phyloP scores from a whole-genome alignment of 2,329 filamentous ascomycete genomes.

The Talaromyces albobiverticillius region DNA sequence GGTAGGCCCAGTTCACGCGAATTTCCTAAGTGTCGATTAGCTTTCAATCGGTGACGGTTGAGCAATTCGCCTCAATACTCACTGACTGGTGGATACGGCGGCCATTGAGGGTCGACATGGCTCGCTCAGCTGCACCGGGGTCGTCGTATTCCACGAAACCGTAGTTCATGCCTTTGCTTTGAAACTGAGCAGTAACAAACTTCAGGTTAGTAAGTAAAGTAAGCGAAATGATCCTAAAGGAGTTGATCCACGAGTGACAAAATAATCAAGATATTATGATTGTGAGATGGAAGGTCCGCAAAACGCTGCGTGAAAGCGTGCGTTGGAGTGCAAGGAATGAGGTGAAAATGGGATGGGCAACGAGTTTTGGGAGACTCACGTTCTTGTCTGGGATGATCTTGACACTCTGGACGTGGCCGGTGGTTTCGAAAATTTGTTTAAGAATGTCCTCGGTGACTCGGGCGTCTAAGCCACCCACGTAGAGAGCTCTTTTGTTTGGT shows the following conservation, averaged over 20 bases:
- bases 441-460: slow-evolving; percentile 94
- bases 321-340: background rate
- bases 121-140: slow-evolving; percentile 90
- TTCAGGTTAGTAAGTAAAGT: background rate
- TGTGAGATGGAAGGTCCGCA: background rate
- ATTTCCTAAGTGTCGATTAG: slow-evolving; percentile 68
- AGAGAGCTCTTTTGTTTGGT: slow-evolving; percentile 96
- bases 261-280: background rate
- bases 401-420: slow-evolving; percentile 95
- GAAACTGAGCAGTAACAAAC: slow-evolving; percentile 31
- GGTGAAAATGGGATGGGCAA: background rate
- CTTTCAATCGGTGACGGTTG: background rate
- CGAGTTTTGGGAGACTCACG: slow-evolving; percentile 57
- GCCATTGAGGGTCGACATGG: slow-evolving; percentile 95
- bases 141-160: slow-evolving; percentile 99
- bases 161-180: slow-evolving; percentile 98
- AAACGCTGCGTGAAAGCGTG: background rate
- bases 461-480: slow-evolving; percentile 91
- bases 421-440: slow-evolving; percentile 98
- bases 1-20: slow-evolving; percentile 98
- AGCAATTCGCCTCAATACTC: slow-evolving; percentile 38
- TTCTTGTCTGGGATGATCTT: slow-evolving; percentile 99
- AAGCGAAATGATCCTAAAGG: background rate
- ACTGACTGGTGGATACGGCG: slow-evolving; percentile 93
- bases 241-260: background rate